Base-by-base conservation (phyloP, 1,284 basidiomycete species). In the Boletus austroedulis region DNA sequence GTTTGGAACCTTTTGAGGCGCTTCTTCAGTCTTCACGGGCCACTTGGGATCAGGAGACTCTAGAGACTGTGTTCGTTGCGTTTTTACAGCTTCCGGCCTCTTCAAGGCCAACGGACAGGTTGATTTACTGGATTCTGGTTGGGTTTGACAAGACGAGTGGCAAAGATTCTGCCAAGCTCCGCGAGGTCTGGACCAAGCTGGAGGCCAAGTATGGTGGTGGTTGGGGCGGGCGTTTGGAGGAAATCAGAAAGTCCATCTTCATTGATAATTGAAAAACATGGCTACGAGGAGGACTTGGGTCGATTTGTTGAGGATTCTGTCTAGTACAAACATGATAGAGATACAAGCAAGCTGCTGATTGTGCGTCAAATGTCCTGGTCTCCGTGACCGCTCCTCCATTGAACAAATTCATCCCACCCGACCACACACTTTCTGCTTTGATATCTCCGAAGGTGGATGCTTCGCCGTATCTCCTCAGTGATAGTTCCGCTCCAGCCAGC, bases 401-500 rank as follows among this genome's bases (percentile, higher is more conserved):
- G 75, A 50, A 82, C 75, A 68, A 87, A 98, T 57, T 96, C 90
- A 32, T 85, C 83, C 84, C 89, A 98, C 11, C 77, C 78, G 11
- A 87, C 85, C 28, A 78, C 75, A 65, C 82, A 87, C 74, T 86
- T 87, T 60, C 83, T 86, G 73, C 92, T 94, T 73, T 92, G 90
- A 75, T 98, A 99, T 64, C 94, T 78, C 65, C 89, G 83, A 61
- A 98, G 81, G 66, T 83, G 85, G 61, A 98, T 76, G 66, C 84
- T 87, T 62, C 85, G 78, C 63, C 94, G 82, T 52, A 96, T 77
- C 62, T 90, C 90, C 71, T 96, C 91, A 4, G 87, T 90, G 65
- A 98, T 92, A 32, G 75, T 73, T 1, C 93, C 94, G 56, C 77
- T 83, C 85, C 89, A 98, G 5, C 94, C 95, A 7, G 95, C 93